These are phyloP conservation scores for Globisporangium alternatum DNA, from an alignment of 352 stramenopile genomes.

Conservation along the genomic window DNA sequence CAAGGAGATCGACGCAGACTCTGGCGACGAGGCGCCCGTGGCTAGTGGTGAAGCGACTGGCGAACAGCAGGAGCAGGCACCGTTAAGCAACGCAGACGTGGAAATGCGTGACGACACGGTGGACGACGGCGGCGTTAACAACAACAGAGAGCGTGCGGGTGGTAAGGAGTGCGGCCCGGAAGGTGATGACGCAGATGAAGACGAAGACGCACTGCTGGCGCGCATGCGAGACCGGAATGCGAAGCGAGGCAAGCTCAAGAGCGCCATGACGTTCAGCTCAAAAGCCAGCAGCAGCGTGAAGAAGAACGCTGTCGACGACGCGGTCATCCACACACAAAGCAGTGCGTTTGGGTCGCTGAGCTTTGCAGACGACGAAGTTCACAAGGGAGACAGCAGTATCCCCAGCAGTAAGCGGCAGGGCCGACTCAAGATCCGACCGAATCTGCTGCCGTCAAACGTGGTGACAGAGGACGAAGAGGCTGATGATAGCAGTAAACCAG, in stretches of 20 bases:
- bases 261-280: conserved; percentile 4
- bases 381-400: neutral
- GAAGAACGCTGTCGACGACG: conserved; percentile 20
- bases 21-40: conserved; percentile 13
- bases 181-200: conserved; percentile 1
- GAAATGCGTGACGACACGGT: neutral
- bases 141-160: neutral
- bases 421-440: conserved; percentile 60
- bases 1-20: conserved; percentile 24
- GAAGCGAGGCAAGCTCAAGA: neutral
- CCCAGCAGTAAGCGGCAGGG: conserved; percentile 17
- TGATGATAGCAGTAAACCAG: conserved; percentile 10
- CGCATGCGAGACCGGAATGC: conserved; percentile 7
- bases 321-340: neutral
- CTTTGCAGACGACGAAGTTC: conserved; percentile 39
- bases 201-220: conserved; percentile 6
- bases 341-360: conserved; percentile 28
- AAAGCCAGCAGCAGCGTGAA: conserved; percentile 25
- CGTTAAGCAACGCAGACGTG: neutral
- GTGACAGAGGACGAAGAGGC: conserved; percentile 22
- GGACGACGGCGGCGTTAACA: neutral
- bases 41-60: neutral
- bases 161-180: neutral
- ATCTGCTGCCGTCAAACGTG: conserved; percentile 33
- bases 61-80: neutral